A percentile compares a stretch with the other conserved stretches of the same genome.
Evolutionary conservation across 2,329 filamentous ascomycete genomes (phyloP).

Genomic region (Tolypocladium inflatum): DNA sequence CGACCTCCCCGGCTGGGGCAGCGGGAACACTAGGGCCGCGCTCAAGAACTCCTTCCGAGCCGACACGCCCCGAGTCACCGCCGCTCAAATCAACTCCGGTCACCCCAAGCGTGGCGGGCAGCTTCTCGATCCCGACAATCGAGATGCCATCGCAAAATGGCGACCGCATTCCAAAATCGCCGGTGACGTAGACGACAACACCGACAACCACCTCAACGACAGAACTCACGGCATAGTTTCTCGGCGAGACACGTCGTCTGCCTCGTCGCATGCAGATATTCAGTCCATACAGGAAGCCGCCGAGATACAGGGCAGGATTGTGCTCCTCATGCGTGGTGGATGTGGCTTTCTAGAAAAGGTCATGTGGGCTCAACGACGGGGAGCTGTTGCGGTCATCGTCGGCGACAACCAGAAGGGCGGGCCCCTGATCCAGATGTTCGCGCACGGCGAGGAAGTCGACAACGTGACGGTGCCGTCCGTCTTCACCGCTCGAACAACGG

Average conservation of each 20-base stretch:
- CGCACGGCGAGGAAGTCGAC: constrained; percentile 80
- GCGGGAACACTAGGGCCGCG: constrained; percentile 39
- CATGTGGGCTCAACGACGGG: constrained; percentile 89
- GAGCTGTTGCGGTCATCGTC: constrained; percentile 82
- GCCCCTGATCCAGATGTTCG: constrained; percentile 93
- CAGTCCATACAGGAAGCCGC: constrained; percentile 85
- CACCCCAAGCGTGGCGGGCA: constrained; percentile 9
- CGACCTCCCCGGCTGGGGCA: constrained; percentile 83
- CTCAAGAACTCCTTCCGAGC: constrained; percentile 29
- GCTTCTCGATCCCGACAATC: constrained; percentile 17
- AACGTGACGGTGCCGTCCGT: constrained; percentile 90
- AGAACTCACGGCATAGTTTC: constrained; percentile 20
- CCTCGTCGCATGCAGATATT: constrained; percentile 69
- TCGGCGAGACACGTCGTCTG: constrained; percentile 25
- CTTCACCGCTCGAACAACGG: constrained; percentile 91
- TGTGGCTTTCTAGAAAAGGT: constrained; percentile 97
- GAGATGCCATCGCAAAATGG: constrained; percentile 8
- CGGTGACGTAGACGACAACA: constrained; percentile 55
- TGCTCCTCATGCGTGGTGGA: constrained; percentile 81
- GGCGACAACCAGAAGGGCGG: constrained; percentile 88
- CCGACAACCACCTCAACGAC: constrained; percentile 74
- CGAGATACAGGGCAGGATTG: constrained; percentile 88
- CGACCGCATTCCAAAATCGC: constrained; percentile 1
- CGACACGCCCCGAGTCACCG: constrained; percentile 11
- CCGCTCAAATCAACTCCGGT: constrained; percentile 6